phyloP scores from a whole-genome alignment of 768 basidiomycete genomes.

The Tricholoma matsutake region DNA sequence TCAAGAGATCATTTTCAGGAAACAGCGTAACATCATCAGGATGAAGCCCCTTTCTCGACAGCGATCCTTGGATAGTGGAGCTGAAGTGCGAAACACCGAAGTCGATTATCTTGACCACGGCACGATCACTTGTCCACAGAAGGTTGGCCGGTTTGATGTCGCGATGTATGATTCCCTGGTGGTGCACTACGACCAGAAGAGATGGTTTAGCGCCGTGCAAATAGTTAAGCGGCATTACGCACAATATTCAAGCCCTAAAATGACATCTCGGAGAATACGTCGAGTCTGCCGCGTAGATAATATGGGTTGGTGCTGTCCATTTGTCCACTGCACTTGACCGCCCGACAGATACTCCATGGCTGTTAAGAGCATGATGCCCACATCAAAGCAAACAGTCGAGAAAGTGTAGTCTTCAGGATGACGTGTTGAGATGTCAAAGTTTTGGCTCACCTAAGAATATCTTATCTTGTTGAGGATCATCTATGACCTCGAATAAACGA shows the following conservation, averaged over 20 bases:
- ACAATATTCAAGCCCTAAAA: slow-evolving; percentile 44
- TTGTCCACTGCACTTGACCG: slow-evolving; percentile 39
- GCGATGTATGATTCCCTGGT: slow-evolving; percentile 71
- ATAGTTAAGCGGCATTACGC: slow-evolving; percentile 11
- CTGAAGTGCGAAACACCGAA: slow-evolving; percentile 58
- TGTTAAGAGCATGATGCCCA: slow-evolving; percentile 9
- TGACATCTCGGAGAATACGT: slow-evolving; percentile 39
- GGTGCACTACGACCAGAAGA: slow-evolving; percentile 29
- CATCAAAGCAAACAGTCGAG: background rate
- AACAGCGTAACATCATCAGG: slow-evolving; percentile 32
- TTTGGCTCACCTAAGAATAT: slow-evolving; percentile 75
- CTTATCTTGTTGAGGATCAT: slow-evolving; percentile 76
- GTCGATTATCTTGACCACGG: slow-evolving; percentile 84
- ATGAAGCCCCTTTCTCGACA: slow-evolving; percentile 10
- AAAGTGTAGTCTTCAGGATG: background rate
- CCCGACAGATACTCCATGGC: slow-evolving; percentile 43
- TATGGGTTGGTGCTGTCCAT: slow-evolving; percentile 28
- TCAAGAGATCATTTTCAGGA: slow-evolving; percentile 35
- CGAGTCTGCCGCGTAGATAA: slow-evolving; percentile 36
- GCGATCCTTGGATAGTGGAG: slow-evolving; percentile 13
- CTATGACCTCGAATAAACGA: slow-evolving; percentile 83
- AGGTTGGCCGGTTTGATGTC: slow-evolving; percentile 92
- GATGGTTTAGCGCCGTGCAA: background rate
- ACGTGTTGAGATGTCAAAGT: background rate
- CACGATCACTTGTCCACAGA: slow-evolving; percentile 48